phyloP scores from a whole-genome alignment of 208 protist species.

The Lotmaria passim region DNA sequence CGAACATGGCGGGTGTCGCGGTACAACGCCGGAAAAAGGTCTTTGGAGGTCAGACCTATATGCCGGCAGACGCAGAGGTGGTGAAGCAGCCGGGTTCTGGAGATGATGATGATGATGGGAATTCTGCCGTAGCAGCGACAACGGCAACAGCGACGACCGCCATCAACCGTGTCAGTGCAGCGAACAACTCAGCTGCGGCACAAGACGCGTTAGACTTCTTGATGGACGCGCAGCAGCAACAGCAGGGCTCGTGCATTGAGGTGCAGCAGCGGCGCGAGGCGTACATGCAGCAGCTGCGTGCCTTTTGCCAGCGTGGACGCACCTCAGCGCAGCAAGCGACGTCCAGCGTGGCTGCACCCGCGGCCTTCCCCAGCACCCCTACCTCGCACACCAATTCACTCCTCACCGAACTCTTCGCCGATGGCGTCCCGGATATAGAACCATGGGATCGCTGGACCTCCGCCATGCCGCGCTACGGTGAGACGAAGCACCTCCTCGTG shows the following conservation, averaged over 20 bases:
- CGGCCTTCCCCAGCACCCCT: conserved; percentile 4
- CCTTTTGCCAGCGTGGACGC: conserved; percentile 27
- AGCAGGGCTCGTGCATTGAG: conserved; percentile 9
- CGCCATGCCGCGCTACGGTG: conserved; percentile 63
- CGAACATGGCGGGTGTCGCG: background rate
- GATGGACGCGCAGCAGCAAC: conserved; percentile 8
- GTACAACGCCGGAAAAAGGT: conserved; percentile 11
- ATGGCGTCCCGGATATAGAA: conserved; percentile 83
- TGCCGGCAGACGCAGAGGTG: conserved; percentile 1
- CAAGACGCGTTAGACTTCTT: conserved; percentile 22
- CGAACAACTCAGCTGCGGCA: background rate
- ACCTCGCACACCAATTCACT: conserved; percentile 46
- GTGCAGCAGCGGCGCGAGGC: conserved; percentile 24
- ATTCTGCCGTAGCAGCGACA: background rate
- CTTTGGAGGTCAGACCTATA: conserved; percentile 14
- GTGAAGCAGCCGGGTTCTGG: too few species aligned
- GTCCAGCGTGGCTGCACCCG: background rate
- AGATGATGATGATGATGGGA: too few species aligned
- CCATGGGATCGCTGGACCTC: conserved; percentile 85
- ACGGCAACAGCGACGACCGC: background rate
- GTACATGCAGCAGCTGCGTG: conserved; percentile 36
- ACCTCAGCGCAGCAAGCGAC: too few species aligned
- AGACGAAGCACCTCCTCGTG: conserved; percentile 20
- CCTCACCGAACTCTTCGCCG: conserved; percentile 46
- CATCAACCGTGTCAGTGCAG: background rate